Base-by-base conservation (phyloP, 2,329 filamentous ascomycete genomes). In the Ophiostoma ips region DNA sequence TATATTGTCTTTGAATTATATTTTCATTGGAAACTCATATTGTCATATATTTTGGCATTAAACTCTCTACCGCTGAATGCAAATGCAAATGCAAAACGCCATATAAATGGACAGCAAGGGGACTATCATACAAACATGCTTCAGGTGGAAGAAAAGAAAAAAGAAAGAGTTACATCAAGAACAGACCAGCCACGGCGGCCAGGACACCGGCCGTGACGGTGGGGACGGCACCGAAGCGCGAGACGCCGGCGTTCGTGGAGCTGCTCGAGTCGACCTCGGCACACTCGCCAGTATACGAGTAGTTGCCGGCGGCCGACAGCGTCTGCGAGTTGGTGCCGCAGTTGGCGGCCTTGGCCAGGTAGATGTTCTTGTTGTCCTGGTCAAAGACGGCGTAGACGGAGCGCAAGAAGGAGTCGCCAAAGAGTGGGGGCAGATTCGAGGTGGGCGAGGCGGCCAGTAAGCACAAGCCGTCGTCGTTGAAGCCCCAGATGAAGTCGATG, bases 401-500 rank as follows among this genome's bases (percentile, higher is more conserved):
- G 18, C 59, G 58, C 50, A 61, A 28, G 44, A 61, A 60, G 30
- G 55, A 56, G 53, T 60, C 59, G 48, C 59, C 59, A 24, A 61
- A 50, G 36, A 61, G 24, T 8, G 21, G 50, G n/a, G 53, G 49
- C 28, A 45, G 46, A 41, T 40, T 30, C 12, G 46, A 46, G 28
- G 52, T 50, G 9, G 55, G 34, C 12, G 57, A 33, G 16, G 54
- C 53, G 48, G 58, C 58, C 33, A 61, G 44, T 28, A 52, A 46
- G 52, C 59, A 61, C 13, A n/a, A 2, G 45, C 36, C 31, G 37
- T 40, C 37, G 36, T 11, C n/a, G 5, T 19, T 34, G 45, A 18
- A 33, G 46, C 52, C 34, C 53, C 57, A 59, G 38, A 69, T 61
- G 13, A 71, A 62, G 48, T 71, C 64, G 41, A 57, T 60, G 35